phyloP scores from a whole-genome alignment of 2,329 filamentous ascomycete species.

The Alternaria viburni region DNA sequence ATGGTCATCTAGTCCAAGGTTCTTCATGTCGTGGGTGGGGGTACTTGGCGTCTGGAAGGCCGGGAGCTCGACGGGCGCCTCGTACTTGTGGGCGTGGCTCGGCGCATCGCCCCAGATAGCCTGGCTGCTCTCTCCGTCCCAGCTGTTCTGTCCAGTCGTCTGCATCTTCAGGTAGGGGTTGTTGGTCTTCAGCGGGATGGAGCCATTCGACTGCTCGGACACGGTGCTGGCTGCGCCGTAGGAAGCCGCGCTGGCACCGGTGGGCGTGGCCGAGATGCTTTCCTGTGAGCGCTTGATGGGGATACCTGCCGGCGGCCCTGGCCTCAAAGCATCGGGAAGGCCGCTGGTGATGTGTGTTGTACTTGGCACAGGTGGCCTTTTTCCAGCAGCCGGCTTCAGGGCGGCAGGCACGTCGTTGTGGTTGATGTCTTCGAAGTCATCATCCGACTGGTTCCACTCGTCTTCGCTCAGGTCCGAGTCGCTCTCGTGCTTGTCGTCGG shows the following conservation, averaged over 20 bases:
- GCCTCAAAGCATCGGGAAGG: conserved; percentile 40
- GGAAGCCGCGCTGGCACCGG: conserved; percentile 36
- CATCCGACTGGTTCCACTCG: conserved; percentile 46
- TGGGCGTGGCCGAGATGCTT: conserved; percentile 37
- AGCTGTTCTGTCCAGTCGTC: conserved; percentile 43
- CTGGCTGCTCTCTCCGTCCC: conserved; percentile 46
- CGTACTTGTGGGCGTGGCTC: conserved; percentile 33
- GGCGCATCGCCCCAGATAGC: conserved; percentile 48
- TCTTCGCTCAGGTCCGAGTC: conserved; percentile 41
- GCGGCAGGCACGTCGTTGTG: conserved; percentile 43
- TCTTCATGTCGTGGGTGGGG: conserved; percentile 47
- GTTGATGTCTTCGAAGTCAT: conserved; percentile 39
- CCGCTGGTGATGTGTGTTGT: conserved; percentile 14
- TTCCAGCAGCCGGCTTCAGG: conserved; percentile 45
- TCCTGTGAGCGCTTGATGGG: conserved; percentile 39
- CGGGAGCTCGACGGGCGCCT: conserved; percentile 51
- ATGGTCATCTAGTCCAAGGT: conserved; percentile 42
- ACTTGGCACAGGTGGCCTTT: conserved; percentile 24
- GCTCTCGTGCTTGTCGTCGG: conserved; percentile 27
- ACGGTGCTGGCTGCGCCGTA: conserved; percentile 39
- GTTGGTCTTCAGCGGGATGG: conserved; percentile 48
- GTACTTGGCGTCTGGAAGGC: conserved; percentile 49
- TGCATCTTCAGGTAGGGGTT: conserved; percentile 54
- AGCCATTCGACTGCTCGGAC: conserved; percentile 35
- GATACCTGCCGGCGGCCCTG: conserved; percentile 41